Base-by-base conservation (phyloP, 1,284 basidiomycete genomes). In the Papiliotrema terrestris region DNA sequence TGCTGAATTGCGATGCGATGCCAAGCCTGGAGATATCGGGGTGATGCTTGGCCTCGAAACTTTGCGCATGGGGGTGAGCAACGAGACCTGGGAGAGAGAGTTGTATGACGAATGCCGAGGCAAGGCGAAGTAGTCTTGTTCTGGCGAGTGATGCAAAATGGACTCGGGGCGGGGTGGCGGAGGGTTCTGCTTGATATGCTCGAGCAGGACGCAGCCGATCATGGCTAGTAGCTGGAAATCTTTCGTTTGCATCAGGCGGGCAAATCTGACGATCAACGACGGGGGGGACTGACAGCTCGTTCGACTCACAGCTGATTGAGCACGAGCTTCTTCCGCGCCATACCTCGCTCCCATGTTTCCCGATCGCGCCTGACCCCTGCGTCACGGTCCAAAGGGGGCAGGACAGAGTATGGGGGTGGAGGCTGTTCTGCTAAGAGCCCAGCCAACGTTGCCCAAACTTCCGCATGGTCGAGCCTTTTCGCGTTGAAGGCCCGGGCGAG, bases 201-300 rank as follows among this genome's bases (percentile, higher is more conserved):
- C 63, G 2, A 90, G 78, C 3, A 92, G 76, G 19, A 91, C 71
- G 45, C 85, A 80, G 0, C 88, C 82, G 0, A 92, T 67, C 79
- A 93, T 86, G 0, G 87, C 88, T 3, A 94, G 80, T 79, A 91
- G 86, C 66, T 93, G 89, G 0, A 91, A 73, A 66, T 94, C 89
- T 61, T 83, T 87, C 29, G 79, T 78, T 23, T 78, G 79, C 6
- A 83, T 81, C 35, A 90, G 80, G 57, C 87, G 82, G 1, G 75
- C 65, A 60, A 91, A 86, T 56, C 88, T 91, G 55, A 26, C 17
- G 35, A 32, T 35, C 8, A 45, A 29, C 14, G n/a, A n/a, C 38
- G 69, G 54, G 51, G 51, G 51, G 51, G 42, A 14, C 29, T 48
- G 38, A 22, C 11, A 20, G 42, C 35, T 46, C 49, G 45, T n/a